Evolutionary conservation across 352 stramenopile genomes (phyloP), one percentile per base, ranked within the genome.

Genomic region (Phytophthora parvispora): DNA sequence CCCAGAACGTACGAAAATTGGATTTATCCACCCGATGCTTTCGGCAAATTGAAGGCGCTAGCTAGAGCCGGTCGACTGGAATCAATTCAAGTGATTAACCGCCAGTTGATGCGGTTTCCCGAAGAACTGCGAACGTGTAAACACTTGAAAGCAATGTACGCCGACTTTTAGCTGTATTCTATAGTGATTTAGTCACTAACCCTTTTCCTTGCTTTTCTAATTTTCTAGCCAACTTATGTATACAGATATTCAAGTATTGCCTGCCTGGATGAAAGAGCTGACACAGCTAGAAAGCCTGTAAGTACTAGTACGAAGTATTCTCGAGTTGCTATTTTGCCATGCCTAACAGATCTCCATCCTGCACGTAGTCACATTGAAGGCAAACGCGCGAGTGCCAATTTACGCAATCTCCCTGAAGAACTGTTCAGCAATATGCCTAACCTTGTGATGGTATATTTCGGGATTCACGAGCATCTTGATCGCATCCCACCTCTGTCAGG

Each of bases 31-130:
- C 22, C 60, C 1, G 54, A 77, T 12, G 58, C 65, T 6, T 60
- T 60, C 4, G 12, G 25, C 1, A 27, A 65, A 12, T 34, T 80
- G 3, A 25, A 27, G 6, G 32, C 51, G 1, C 40, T 80, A 0
- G 67, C 72, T 10, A 40, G 54, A 9, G 38, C 66, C 2, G 75
- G 78, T 4, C 12, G 18, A 4, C 15, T 79, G 29, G 28, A 61
- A 16, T 65, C 56, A 5, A 43, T 80, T 7, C 59, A 80, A 16
- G 36, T 77, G 38, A 75, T 75, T 18, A 80, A 74, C 64, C 69
- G 60, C 1, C 49, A 61, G 3, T 31, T 74, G 4, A 12, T 36
- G 1, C 25, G 57, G 15, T 60, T 60, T 36, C 69, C 69, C 7
- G 50, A 72, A 18, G 43, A 65, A 15, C 51, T 76, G 32, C 45